Base-by-base conservation (phyloP, 169 alveolate species). In the Perkinsus marinus region DNA sequence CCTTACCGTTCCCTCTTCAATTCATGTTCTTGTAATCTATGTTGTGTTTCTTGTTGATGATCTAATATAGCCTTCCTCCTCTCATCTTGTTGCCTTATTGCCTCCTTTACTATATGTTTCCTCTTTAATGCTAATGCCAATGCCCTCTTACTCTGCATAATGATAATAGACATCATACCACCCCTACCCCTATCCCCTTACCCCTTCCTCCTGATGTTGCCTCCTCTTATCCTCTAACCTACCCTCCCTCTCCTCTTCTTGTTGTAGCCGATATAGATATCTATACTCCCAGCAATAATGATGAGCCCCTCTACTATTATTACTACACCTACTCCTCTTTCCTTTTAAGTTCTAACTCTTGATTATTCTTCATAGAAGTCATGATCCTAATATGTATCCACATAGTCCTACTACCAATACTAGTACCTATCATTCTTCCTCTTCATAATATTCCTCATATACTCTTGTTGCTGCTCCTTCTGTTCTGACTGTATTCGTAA, bases 1-100 rank as follows among this genome's bases (percentile, higher is more conserved):
- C 39, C 39, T 37, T 90, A 90, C 91, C 91, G 34, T n/a, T 90
- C 91, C 39, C 57, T 90, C 69, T 90, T 90, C 39, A 90, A n/a
- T 39, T 90, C 91, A 57, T 90, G 91, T 36, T 39, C 79, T 47
- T 39, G 26, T 47, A 90, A 19, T 26, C 91, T 26, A 6, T 90
- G 91, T 39, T 90, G 79, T 13, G 57, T 47, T 37, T 90, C 91
- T 36, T 90, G 43, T 47, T 90, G 91, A 36, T 90, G 91, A 13
- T 90, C 91, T 43, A 90, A 19, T 26, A 90, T 90, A 9, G 68
- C 38, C 17, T 90, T 39, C 38, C 91, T 39, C 91, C 57, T 90
- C 68, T 90, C 91, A 16, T 90, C 91, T 36, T 37, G 68, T 39
- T 37, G 39, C 46, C 91, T 39, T 13, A 39, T 69, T 10, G 91